Evolutionary conservation across 2,329 filamentous ascomycete genomes (phyloP), one percentile per base, ranked within the genome.

Genomic region (Diaporthe longicolla): DNA sequence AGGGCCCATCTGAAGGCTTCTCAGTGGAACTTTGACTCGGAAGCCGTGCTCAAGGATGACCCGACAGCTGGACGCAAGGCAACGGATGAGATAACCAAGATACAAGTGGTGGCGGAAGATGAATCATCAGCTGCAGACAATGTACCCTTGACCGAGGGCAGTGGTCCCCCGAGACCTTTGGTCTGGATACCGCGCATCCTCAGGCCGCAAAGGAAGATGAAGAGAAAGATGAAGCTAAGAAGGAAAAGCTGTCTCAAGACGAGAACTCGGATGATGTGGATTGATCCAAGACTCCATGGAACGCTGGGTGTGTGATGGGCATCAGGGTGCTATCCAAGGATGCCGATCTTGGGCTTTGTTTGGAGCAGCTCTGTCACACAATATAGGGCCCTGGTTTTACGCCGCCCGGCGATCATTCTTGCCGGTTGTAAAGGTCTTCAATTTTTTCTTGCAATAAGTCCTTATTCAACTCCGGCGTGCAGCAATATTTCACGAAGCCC

Each of bases 1-100:
- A 84, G 91, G 19, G 89, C 90, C 0, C 89, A 91, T 77, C 86
- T 87, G 19, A 91, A 90, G 77, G 89, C 11, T 83, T 90, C 55
- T 76, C 85, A 7, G 86, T 88, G 40, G 24, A 63, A 63, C 2
- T 1, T 40, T 13, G 26, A 4, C 58, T 45, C 13, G n/a, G 58
- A 26, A 21, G 7, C 21, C 29, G 29, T 4, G 15, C 19, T n/a
- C 50, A 85, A 87, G 73, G 88, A 90, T 15, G 82, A 81, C 5
- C 69, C 83, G 10, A 80, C 77, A 66, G n/a, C 59, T 48, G 21
- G 76, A 58, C 74, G 78, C 74, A 81, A 77, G 75, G 76, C 77
- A 32, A 73, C 79, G 45, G 75, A 74, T n/a, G 80, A 79, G 72
- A 70, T 10, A 15, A 71, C 37, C 58, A 75, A 77, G 57, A 78